Evolutionary conservation across 2,329 filamentous ascomycete genomes (phyloP), one percentile per base, ranked within the genome.

Genomic region (Xylaria sp.): DNA sequence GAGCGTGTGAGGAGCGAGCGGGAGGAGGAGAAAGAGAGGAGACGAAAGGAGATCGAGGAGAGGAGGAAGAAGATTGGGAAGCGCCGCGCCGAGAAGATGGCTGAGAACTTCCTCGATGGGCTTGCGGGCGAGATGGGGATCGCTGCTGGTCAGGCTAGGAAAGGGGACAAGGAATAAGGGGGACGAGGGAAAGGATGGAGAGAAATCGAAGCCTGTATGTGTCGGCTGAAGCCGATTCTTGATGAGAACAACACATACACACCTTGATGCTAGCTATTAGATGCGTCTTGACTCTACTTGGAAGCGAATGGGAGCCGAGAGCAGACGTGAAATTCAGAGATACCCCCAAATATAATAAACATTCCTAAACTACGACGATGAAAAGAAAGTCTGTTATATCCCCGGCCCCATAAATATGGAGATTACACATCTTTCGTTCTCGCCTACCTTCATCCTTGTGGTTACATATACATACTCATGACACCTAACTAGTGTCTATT

Each of bases 1-100:
- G 87, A 86, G 62, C 82, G 97, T 64, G 86, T 89, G 71, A 83
- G 85, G 73, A 90, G 93, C 78, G 84, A 92, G 67, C 81, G 83
- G 70, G 88, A 89, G 76, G 95, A 92, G 58, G 91, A 86, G 75
- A 87, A 85, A 77, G 86, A 87, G 73, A 85, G 83, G 74, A 83
- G 90, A 77, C 86, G 85, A 73, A 83, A 81, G 73, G 87, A 90
- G 76, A 87, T 93, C 73, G 91, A 92, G 84, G 84, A 83, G 76
- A 77, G 90, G 74, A 86, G 88, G 77, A 83, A 82, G 75, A 86
- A 88, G 72, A 87, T 93, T 73, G 89, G 89, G 81, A 82, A 82
- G 72, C 82, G 84, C 74, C 83, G 77, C 60, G 80, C 80, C 0
- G 77, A 77, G 74, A 80, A 74, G 75, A 62, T 79, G 71, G 80